Evolutionary conservation across 2,329 filamentous ascomycete genomes (phyloP).

Genomic region (Alternaria ethzedia): DNA sequence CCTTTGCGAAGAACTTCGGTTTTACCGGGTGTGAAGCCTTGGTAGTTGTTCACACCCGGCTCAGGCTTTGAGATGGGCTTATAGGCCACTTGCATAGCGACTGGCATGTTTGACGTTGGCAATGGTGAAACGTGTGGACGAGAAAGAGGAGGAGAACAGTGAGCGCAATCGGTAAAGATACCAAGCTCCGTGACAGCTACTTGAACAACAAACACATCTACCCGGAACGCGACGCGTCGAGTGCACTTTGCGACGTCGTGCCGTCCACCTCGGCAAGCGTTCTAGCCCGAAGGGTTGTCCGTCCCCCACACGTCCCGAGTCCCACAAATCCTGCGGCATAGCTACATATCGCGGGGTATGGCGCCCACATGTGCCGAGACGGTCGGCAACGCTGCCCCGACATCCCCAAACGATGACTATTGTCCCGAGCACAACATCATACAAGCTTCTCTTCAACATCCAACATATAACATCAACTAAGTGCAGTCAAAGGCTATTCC

Average conservation of each 20-base stretch:
- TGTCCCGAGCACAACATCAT: neutral
- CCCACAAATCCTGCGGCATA: neutral
- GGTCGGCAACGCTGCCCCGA: neutral
- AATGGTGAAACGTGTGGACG: neutral
- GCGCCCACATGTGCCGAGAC: neutral
- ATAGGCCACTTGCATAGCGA: slow-evolving; percentile 35
- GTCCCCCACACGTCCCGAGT: neutral
- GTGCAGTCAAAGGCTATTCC: neutral
- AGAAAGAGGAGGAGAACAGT: neutral
- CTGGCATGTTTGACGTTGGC: slow-evolving; percentile 35
- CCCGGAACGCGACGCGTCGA: neutral
- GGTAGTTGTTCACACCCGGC: slow-evolving; percentile 51
- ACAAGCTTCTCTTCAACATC: neutral
- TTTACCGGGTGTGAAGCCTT: slow-evolving; percentile 49
- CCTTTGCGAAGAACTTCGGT: slow-evolving; percentile 49
- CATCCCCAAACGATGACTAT: neutral
- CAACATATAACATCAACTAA: neutral
- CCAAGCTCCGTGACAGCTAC: neutral
- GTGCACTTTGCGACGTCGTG: neutral
- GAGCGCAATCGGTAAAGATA: neutral
- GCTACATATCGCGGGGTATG: neutral
- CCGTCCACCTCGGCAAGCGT: neutral
- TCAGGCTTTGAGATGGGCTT: slow-evolving; percentile 45
- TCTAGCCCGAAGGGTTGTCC: neutral
- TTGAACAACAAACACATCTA: neutral